A percentile compares a stretch with the other conserved stretches of the same genome.
Conservation (phyloP, 2,329 filamentous ascomycete genomes). For the Chaetothyriales sp. region DNA sequence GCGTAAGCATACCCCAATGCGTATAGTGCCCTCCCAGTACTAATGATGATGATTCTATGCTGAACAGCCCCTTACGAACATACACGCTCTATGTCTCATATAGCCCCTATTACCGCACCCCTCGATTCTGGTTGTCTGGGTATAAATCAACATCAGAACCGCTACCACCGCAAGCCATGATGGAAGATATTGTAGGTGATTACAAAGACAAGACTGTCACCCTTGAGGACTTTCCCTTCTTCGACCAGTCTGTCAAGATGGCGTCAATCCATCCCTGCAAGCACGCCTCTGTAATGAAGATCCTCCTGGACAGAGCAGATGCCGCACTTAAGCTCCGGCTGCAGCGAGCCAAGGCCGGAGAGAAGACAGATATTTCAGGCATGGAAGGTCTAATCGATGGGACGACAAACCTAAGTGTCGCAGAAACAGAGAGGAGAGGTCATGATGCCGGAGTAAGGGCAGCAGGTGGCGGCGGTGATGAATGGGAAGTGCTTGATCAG, state of each 20-base stretch:
- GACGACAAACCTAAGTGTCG: constrained; percentile 40
- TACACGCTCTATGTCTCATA: constrained; percentile 99
- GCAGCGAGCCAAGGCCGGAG: constrained; percentile 52
- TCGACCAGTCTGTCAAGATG: constrained; percentile 83
- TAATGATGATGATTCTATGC: constrained; percentile 2
- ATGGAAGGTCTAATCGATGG: constrained; percentile 81
- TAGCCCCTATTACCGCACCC: constrained; percentile 89
- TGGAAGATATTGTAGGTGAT: constrained; percentile 91
- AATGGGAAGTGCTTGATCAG: constrained; percentile 47
- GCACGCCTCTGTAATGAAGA: constrained; percentile 96
- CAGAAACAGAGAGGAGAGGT: constrained; percentile 24
- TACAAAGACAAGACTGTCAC: constrained; percentile 99
- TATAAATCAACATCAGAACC: constrained; percentile 69
- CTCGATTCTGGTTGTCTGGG: constrained; percentile 84
- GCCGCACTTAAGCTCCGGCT: constrained; percentile 77
- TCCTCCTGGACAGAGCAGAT: constrained; percentile 84
- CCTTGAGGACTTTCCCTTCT: constrained; percentile 92
- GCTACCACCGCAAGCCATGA: constrained; percentile 70
- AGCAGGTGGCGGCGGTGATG: constrained; percentile 36
- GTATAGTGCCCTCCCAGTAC: neutral
- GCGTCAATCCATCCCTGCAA: constrained; percentile 94
- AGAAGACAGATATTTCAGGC: constrained; percentile 39
- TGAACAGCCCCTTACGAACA: constrained; percentile 59
- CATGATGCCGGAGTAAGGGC: constrained; percentile 23
- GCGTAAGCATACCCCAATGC: constrained; percentile 32